Conservation (phyloP, 2,329 filamentous ascomycete species). For the Phaeosphaeria sp. region DNA sequence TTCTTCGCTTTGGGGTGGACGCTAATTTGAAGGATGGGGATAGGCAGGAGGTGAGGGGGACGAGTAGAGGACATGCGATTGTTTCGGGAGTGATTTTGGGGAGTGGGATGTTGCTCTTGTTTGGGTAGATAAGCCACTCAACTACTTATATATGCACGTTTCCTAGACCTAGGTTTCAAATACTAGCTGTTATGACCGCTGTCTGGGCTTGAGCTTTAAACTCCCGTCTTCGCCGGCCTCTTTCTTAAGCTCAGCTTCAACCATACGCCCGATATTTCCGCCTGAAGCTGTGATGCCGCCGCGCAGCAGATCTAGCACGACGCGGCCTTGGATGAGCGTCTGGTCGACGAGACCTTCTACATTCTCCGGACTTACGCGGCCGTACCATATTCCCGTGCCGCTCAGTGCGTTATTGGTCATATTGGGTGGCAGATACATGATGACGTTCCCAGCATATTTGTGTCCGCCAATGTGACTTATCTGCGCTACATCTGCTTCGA, state of each 20-base stretch:
- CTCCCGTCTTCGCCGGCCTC: slow-evolving; percentile 32
- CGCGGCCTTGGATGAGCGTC: slow-evolving; percentile 70
- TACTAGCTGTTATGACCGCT: background rate
- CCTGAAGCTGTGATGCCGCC: slow-evolving; percentile 63
- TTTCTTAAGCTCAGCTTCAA: slow-evolving; percentile 41
- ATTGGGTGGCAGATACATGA: slow-evolving; percentile 74
- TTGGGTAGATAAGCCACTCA: background rate
- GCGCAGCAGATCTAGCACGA: slow-evolving; percentile 74
- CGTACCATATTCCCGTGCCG: slow-evolving; percentile 82
- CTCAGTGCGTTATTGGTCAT: slow-evolving; percentile 57
- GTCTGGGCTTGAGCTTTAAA: slow-evolving; percentile 30
- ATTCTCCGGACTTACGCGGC: slow-evolving; percentile 74
- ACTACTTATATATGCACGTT: too few relatives aligned
- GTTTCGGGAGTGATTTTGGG: too few relatives aligned
- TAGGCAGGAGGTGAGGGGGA: too few relatives aligned
- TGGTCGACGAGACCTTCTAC: slow-evolving; percentile 77
- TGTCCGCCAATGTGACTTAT: slow-evolving; percentile 86
- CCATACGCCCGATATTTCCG: slow-evolving; percentile 32
- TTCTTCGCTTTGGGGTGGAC: too few relatives aligned
- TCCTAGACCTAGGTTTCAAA: background rate
- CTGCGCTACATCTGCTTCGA: slow-evolving; percentile 67
- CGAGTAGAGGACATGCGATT: too few relatives aligned
- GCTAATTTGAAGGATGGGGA: too few relatives aligned
- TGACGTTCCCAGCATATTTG: slow-evolving; percentile 85
- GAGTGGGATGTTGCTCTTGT: too few relatives aligned